Conservation (phyloP, 148 eudicot species). For the Oxyria digyna region DNA sequence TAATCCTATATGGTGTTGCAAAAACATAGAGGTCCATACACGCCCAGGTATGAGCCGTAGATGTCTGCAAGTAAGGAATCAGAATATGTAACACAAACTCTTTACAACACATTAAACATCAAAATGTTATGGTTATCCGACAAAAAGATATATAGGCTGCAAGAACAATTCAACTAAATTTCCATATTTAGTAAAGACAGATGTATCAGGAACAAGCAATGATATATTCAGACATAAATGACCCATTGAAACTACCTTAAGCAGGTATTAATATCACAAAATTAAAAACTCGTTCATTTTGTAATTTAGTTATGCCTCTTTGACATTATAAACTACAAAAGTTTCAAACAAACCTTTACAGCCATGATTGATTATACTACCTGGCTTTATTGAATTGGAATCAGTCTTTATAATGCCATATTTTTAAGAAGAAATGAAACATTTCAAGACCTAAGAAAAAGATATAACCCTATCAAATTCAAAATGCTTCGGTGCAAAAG, state of each 20-base stretch:
- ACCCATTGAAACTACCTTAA: not conserved
- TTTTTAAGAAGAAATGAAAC: not conserved
- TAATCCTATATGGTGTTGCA: slow-evolving; percentile 86
- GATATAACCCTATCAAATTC: not conserved
- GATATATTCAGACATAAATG: not conserved
- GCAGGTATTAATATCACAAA: not conserved
- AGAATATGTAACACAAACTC: not conserved
- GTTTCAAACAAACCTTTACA: not conserved
- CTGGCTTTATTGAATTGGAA: not conserved
- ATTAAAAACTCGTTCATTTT: not conserved
- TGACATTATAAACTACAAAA: not conserved
- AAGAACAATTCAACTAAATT: not conserved
- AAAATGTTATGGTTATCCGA: not conserved
- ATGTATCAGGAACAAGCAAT: no score
- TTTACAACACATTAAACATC: not conserved
- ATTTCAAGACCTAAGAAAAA: not conserved
- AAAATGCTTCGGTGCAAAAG: not conserved
- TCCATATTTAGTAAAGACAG: not conserved
- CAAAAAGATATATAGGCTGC: not conserved
- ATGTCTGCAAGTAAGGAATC: slow-evolving; percentile 37
- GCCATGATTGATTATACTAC: not conserved
- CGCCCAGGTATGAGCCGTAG: slow-evolving; percentile 86
- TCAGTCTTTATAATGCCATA: not conserved
- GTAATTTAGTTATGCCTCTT: not conserved
- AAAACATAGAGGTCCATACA: slow-evolving; percentile 97